phyloP scores from a whole-genome alignment of 768 basidiomycete species.

The Royoungia palumana region DNA sequence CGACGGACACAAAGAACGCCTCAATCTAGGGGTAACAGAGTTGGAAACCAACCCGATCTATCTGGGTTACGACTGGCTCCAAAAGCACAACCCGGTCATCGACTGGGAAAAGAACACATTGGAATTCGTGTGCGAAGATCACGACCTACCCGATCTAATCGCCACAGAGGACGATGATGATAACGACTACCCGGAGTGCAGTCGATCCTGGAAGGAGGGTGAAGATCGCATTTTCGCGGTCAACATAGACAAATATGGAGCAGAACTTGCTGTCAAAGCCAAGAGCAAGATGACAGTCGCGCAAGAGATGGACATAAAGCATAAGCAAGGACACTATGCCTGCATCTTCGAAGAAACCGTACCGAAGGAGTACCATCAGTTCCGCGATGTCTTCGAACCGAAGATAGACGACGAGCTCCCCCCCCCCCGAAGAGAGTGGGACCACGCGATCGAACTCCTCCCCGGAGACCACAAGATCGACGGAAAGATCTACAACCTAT shows the following conservation, averaged over 20 bases:
- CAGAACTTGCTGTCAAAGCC: no score
- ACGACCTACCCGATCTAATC: not conserved
- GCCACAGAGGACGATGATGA: not conserved
- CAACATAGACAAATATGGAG: no score
- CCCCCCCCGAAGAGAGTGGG: not conserved
- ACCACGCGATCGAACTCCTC: not conserved
- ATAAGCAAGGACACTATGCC: no score
- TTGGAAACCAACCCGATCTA: no score
- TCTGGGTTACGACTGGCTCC: no score
- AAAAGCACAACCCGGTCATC: not conserved
- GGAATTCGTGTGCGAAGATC: not conserved
- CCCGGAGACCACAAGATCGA: not conserved
- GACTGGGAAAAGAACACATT: not conserved
- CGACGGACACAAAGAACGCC: no score
- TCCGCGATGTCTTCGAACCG: not conserved
- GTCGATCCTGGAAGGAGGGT: no score
- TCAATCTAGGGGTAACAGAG: no score
- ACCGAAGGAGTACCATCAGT: not conserved
- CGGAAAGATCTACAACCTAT: not conserved
- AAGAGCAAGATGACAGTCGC: no score
- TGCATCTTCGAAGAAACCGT: not conserved
- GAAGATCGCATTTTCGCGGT: no score
- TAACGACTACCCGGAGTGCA: not conserved
- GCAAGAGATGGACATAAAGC: no score
- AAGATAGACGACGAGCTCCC: not conserved